These are phyloP conservation scores for Saccharomyces hybrid DNA, from an alignment of 1,139 yeast genomes.

Conservation along the genomic window DNA sequence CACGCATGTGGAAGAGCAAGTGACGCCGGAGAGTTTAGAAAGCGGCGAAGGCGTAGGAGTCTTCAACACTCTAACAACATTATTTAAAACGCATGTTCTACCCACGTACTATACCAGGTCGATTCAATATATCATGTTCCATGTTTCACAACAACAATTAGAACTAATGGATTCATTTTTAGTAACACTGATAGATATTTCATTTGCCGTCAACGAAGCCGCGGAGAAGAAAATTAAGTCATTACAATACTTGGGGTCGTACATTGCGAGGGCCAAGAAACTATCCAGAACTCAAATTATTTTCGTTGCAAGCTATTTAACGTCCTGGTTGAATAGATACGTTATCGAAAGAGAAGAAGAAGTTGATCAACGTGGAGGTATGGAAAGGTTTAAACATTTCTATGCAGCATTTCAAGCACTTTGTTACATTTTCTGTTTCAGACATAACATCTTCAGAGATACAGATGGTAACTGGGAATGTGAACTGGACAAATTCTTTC, in stretches of 20 bases:
- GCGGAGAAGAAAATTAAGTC: slow-evolving; percentile 77
- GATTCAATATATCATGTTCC: slow-evolving; percentile 78
- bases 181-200: slow-evolving; percentile 74
- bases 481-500: slow-evolving; percentile 76
- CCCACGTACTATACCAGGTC: slow-evolving; percentile 92
- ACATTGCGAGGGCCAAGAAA: slow-evolving; percentile 78
- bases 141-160: slow-evolving; percentile 71
- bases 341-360: slow-evolving; percentile 78
- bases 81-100: slow-evolving; percentile 73
- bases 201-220: slow-evolving; percentile 60
- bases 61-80: slow-evolving; percentile 65
- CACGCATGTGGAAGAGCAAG: slow-evolving; percentile 41
- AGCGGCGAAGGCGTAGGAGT: slow-evolving; percentile 64
- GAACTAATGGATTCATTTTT: slow-evolving; percentile 81
- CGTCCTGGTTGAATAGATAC: slow-evolving; percentile 77
- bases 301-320: slow-evolving; percentile 69
- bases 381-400: slow-evolving; percentile 77
- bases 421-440: slow-evolving; percentile 84
- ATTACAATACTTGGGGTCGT: slow-evolving; percentile 86
- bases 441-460: slow-evolving; percentile 54
- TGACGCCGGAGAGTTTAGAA: slow-evolving; percentile 45
- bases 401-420: slow-evolving; percentile 92
- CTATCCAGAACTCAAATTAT: slow-evolving; percentile 65
- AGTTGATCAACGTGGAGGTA: slow-evolving; percentile 59
- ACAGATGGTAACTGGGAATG: slow-evolving; percentile 61